Base-by-base conservation (phyloP, 768 basidiomycete genomes). In the Cystobasidium ongulense region DNA sequence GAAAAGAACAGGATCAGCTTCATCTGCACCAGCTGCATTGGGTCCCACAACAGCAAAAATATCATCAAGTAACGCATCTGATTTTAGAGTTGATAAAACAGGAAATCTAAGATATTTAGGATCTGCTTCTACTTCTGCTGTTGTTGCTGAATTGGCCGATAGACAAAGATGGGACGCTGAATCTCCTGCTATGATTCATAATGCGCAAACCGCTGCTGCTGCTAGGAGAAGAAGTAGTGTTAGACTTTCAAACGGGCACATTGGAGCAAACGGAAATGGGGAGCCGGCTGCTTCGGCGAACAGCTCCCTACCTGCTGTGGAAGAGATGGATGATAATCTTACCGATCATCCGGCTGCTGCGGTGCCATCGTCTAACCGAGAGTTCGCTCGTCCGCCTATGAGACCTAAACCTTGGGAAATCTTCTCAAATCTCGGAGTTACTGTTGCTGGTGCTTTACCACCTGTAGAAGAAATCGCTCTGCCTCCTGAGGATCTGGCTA, bases 351-450 rank as follows among this genome's bases (percentile, higher is more conserved):
- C n/a, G 15, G 29, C 21, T 29, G 31, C 57, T 27, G 3, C 57
- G n/a, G n/a, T 13, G 57, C 17, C 54, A 50, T 21, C 10, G n/a
- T n/a, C 46, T 50, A 59, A 35, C 29, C 25, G 57, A 13, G 57
- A 31, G 29, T 59, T 59, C 57, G 33, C 33, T 29, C 33, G 25
- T 31, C 63, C 63, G 5, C 23, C 31, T 38, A 38, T 41, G 38
- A 38, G 35, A 64, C 36, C 35, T 11, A 64, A 46, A 64, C 66
- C 66, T 31, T 68, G 66, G 66, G 66, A 53, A 21, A 68, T 68
- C 46, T 68, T 68, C 66, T 68, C 66, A 27, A 68, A 68, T 52
- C 66, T 68, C 21, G 66, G 66, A n/a, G 27, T 72, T 57, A 63
- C 36, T 15, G 31, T 63, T 1, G 62, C 59, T 8, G 38, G 25